Evolutionary conservation across 1,139 yeast species (phyloP).

Genomic region (Magnusiomyces sp.): DNA sequence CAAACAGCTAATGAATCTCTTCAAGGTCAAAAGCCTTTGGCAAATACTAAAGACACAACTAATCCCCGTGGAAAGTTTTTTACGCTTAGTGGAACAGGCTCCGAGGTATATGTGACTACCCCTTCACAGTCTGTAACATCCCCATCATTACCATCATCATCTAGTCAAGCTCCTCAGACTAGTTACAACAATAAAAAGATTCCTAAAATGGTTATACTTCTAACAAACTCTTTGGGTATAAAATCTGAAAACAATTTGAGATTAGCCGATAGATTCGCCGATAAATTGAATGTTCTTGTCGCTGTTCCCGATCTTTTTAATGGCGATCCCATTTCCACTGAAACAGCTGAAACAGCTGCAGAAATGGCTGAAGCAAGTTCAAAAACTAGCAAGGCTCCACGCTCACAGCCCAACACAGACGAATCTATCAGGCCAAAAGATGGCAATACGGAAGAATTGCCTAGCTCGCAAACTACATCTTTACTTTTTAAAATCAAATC

Average conservation of each 20-base stretch:
- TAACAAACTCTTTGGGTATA: slow-evolving; percentile 31
- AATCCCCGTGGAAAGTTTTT: background rate
- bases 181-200: slow-evolving; percentile 3
- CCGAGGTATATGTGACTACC: background rate
- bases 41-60: background rate
- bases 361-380: slow-evolving; percentile 14
- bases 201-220: slow-evolving; percentile 20
- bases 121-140: too few species aligned
- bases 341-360: slow-evolving; percentile 22
- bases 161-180: background rate
- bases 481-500: slow-evolving; percentile 29
- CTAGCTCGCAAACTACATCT: slow-evolving; percentile 15
- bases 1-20: too few species aligned
- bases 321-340: slow-evolving; percentile 28
- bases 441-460: too few species aligned
- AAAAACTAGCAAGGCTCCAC: background rate
- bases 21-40: background rate
- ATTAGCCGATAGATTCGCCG: slow-evolving; percentile 28
- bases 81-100: background rate
- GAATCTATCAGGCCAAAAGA: too few species aligned
- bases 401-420: too few species aligned
- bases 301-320: slow-evolving; percentile 30
- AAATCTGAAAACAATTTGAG: slow-evolving; percentile 25
- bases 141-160: background rate
- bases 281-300: slow-evolving; percentile 24